Percentiles rank a stretch among this genome's conserved stretches.
phyloP scores from a whole-genome alignment of 768 basidiomycete genomes.

The Crucibulum laeve region DNA sequence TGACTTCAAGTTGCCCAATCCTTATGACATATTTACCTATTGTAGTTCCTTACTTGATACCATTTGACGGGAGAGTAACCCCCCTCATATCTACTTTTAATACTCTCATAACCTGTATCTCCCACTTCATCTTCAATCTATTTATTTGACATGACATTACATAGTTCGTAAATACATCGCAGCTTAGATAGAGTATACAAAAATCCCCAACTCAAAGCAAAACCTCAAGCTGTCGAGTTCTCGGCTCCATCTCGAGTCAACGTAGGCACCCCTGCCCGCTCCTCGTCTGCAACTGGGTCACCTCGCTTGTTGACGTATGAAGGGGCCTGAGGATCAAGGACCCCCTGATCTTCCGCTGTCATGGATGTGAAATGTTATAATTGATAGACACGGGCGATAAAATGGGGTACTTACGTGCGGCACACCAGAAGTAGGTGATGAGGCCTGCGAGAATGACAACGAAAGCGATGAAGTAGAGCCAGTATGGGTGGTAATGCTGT shows the following conservation, averaged over 20 bases:
- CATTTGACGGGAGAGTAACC: no score
- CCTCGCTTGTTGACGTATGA: constrained; percentile 16
- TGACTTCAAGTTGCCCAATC: neutral
- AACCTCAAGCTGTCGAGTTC: neutral
- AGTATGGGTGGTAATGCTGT: constrained; percentile 79
- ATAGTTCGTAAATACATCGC: no score
- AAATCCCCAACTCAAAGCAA: neutral
- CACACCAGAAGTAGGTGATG: constrained; percentile 82
- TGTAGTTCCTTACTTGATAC: neutral
- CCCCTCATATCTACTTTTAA: no score
- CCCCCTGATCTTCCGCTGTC: constrained; percentile 20
- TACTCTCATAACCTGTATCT: no score
- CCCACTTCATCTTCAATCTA: no score
- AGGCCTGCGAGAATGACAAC: constrained; percentile 66
- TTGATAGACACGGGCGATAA: neutral
- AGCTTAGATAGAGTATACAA: neutral
- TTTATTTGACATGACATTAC: no score
- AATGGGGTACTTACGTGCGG: constrained; percentile 57
- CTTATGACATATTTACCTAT: neutral
- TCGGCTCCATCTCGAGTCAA: neutral
- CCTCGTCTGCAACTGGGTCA: neutral
- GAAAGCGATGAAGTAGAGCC: constrained; percentile 86
- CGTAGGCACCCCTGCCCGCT: neutral
- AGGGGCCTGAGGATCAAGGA: constrained; percentile 13
- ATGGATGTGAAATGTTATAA: neutral